Conservation (phyloP, 2,329 filamentous ascomycete genomes). For the Diplodia mutila region DNA sequence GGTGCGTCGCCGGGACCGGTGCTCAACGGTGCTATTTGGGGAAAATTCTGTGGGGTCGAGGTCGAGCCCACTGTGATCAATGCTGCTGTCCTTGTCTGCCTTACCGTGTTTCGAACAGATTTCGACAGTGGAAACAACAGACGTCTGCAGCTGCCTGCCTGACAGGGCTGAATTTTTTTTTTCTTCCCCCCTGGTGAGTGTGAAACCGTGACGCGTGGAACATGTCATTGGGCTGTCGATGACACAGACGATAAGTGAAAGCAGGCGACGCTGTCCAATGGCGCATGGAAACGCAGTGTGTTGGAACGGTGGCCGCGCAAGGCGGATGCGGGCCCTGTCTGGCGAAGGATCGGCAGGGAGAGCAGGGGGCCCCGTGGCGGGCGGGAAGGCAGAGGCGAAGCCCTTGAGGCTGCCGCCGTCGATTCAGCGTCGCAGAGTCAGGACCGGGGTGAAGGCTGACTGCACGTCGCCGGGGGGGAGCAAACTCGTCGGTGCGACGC, state of each 20-base stretch:
- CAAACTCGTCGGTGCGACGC: background rate
- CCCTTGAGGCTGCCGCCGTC: background rate
- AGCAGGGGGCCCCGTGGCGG: slow-evolving; percentile 10
- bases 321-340: background rate
- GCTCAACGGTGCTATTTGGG: background rate
- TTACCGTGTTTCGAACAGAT: background rate
- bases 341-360: slow-evolving; percentile 19
- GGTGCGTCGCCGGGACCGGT: background rate
- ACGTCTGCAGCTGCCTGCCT: too few species aligned
- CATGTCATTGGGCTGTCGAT: background rate
- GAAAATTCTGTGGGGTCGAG: background rate
- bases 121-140: background rate
- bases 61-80: background rate
- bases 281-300: background rate
- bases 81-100: background rate
- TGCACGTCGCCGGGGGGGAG: background rate
- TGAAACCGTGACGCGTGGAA: background rate
- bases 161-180: background rate
- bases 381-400: slow-evolving; percentile 10
- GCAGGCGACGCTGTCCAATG: background rate
- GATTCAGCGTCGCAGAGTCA: slow-evolving; percentile 7
- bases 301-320: background rate
- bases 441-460: background rate
- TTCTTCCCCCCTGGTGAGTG: background rate
- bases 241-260: background rate